Percentiles rank a stretch among this genome's conserved stretches.
phyloP scores from a whole-genome alignment of 1,284 basidiomycete genomes.

The Fomitopsis pinicola region DNA sequence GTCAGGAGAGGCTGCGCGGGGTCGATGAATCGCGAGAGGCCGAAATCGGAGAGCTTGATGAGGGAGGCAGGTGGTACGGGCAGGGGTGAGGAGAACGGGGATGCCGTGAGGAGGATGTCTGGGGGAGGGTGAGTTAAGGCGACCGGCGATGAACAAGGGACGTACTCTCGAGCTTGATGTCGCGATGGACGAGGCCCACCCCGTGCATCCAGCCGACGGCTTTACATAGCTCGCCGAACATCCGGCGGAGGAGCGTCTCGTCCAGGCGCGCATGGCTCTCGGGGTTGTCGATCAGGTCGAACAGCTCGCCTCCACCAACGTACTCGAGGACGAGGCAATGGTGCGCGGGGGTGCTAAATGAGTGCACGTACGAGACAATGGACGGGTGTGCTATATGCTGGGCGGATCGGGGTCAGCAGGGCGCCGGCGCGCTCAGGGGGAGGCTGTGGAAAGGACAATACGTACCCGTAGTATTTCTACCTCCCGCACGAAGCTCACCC shows the following conservation, averaged over 20 bases:
- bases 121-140: background rate
- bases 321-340: conserved; percentile 83
- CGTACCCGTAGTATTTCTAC: conserved; percentile 79
- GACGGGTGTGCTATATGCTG: conserved; percentile 84
- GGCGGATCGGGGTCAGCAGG: background rate
- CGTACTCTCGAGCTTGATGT: conserved; percentile 94
- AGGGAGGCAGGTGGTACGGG: conserved; percentile 54
- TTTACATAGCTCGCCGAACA: conserved; percentile 77
- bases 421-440: conserved; percentile 3
- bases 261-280: conserved; percentile 42
- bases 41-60: conserved; percentile 89
- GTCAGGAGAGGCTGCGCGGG: conserved; percentile 66
- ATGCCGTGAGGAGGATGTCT: conserved; percentile 52
- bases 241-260: conserved; percentile 64
- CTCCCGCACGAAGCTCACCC: conserved; percentile 83
- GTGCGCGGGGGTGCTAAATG: conserved; percentile 71
- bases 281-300: conserved; percentile 72
- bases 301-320: conserved; percentile 80
- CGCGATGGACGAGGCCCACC: conserved; percentile 84
- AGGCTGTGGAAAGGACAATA: conserved; percentile 2
- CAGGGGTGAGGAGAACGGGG: conserved; percentile 30
- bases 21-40: conserved; percentile 83
- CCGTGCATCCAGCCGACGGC: conserved; percentile 91
- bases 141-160: conserved; percentile 13
- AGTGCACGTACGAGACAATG: conserved; percentile 69